These are phyloP conservation scores for Pseudonectria foliicola DNA, from an alignment of 2,329 filamentous ascomycete species.

Conservation along the genomic window DNA sequence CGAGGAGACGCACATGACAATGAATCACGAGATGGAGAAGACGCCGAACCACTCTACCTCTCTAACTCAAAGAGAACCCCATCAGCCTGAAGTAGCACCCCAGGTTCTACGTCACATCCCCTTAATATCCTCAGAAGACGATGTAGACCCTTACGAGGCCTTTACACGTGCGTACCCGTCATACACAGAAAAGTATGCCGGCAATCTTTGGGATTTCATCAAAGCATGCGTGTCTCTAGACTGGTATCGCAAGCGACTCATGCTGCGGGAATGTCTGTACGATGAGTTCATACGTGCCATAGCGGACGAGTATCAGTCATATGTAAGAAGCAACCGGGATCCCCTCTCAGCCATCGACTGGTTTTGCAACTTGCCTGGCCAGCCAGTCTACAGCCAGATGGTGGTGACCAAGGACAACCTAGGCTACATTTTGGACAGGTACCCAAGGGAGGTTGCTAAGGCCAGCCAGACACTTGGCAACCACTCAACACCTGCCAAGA, in stretches of 20 bases:
- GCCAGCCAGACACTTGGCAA: constrained; percentile 11
- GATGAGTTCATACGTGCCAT: constrained; percentile 47
- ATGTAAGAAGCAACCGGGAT: constrained; percentile 26
- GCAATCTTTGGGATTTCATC: constrained; percentile 35
- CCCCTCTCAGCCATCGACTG: constrained; percentile 35
- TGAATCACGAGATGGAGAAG: no score
- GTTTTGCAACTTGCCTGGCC: constrained; percentile 27
- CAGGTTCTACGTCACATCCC: neutral
- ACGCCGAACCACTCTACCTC: no score
- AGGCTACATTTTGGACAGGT: constrained; percentile 25
- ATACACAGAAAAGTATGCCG: constrained; percentile 33
- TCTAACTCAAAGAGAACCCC: no score
- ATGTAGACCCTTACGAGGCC: constrained; percentile 25
- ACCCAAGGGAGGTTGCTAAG: constrained; percentile 25
- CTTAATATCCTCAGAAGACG: constrained; percentile 1
- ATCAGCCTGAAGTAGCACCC: no score
- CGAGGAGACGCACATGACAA: no score
- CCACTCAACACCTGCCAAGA: constrained; percentile 1
- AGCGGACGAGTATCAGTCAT: constrained; percentile 33
- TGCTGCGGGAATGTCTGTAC: constrained; percentile 37
- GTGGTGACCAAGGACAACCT: constrained; percentile 32
- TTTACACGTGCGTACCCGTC: constrained; percentile 38
- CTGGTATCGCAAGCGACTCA: constrained; percentile 26
- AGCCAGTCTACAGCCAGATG: constrained; percentile 23
- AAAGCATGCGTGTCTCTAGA: constrained; percentile 37